A percentile compares a stretch with the other conserved stretches of the same genome.
These are phyloP conservation scores for Aureobasidium sp. DNA, from an alignment of 2,329 filamentous ascomycete genomes.

Conservation along the genomic window DNA sequence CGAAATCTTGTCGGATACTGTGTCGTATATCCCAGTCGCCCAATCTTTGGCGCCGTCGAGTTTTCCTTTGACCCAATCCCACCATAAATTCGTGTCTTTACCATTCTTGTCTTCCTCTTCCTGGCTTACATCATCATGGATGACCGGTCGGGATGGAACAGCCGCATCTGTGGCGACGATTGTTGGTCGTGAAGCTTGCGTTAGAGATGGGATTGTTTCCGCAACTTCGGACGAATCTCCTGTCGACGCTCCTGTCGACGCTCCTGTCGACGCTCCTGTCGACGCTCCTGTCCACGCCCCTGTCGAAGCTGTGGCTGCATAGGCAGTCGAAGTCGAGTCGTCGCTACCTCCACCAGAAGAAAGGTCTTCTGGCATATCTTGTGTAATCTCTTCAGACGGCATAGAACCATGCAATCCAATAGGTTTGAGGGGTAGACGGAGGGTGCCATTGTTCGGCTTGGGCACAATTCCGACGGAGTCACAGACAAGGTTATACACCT, in stretches of 20 bases:
- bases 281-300: no score
- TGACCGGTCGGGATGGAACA: background rate
- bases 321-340: no score
- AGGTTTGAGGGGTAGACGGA: conserved; percentile 60
- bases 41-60: conserved; percentile 26
- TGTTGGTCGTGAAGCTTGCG: background rate
- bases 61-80: conserved; percentile 25
- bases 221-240: background rate
- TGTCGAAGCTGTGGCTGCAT: background rate
- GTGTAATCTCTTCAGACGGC: conserved; percentile 15
- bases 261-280: no score
- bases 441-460: conserved; percentile 76
- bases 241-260: background rate
- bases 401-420: conserved; percentile 47
- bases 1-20: conserved; percentile 8
- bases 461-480: conserved; percentile 71
- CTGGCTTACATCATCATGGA: conserved; percentile 12
- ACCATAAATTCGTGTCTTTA: conserved; percentile 19
- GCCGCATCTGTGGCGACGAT: background rate
- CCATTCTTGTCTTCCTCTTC: conserved; percentile 17
- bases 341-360: background rate
- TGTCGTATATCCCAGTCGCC: conserved; percentile 20
- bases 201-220: background rate
- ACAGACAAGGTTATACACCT: conserved; percentile 91
- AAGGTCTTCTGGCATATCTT: conserved; percentile 16